Conservation (phyloP, 2,329 filamentous ascomycete genomes). For the Tricladium varicosporioides region DNA sequence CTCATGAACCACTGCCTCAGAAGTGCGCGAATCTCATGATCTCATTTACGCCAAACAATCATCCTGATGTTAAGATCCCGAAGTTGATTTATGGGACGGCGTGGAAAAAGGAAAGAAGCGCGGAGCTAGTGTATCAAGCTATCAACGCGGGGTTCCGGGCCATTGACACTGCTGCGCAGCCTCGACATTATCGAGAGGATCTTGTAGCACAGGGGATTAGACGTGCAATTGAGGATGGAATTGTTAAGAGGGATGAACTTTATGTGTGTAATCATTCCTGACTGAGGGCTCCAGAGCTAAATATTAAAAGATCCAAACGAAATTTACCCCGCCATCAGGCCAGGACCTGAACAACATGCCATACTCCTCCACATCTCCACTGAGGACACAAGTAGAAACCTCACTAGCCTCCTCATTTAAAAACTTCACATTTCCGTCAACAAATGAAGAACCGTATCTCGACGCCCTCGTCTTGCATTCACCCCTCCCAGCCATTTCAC, state of each 20-base stretch:
- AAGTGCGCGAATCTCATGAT: no score
- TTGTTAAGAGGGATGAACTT: slow-evolving; percentile 58
- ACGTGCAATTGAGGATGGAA: slow-evolving; percentile 55
- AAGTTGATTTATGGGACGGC: slow-evolving; percentile 74
- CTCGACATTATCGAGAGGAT: slow-evolving; percentile 73
- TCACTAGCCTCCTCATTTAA: slow-evolving; percentile 66
- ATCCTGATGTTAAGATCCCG: slow-evolving; percentile 40
- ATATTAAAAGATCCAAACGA: slow-evolving; percentile 68
- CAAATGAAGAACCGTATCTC: slow-evolving; percentile 46
- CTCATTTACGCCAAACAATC: background rate
- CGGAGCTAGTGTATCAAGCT: slow-evolving; percentile 66
- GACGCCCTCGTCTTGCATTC: slow-evolving; percentile 60
- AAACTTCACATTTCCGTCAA: slow-evolving; percentile 47
- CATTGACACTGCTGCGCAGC: slow-evolving; percentile 77
- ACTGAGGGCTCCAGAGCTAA: background rate
- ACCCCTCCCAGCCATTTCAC: slow-evolving; percentile 46
- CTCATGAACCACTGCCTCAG: no score
- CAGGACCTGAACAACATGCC: slow-evolving; percentile 62
- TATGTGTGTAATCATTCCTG: slow-evolving; percentile 49
- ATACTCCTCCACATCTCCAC: slow-evolving; percentile 56
- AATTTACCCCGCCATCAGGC: slow-evolving; percentile 65
- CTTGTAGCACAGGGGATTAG: slow-evolving; percentile 67
- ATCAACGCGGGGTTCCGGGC: slow-evolving; percentile 67
- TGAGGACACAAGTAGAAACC: slow-evolving; percentile 63
- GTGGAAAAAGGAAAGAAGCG: slow-evolving; percentile 75